A percentile compares a stretch with the other conserved stretches of the same genome.
These are phyloP conservation scores for Solanum dulcamara DNA, from an alignment of 257 asterid species.

Conservation along the genomic window DNA sequence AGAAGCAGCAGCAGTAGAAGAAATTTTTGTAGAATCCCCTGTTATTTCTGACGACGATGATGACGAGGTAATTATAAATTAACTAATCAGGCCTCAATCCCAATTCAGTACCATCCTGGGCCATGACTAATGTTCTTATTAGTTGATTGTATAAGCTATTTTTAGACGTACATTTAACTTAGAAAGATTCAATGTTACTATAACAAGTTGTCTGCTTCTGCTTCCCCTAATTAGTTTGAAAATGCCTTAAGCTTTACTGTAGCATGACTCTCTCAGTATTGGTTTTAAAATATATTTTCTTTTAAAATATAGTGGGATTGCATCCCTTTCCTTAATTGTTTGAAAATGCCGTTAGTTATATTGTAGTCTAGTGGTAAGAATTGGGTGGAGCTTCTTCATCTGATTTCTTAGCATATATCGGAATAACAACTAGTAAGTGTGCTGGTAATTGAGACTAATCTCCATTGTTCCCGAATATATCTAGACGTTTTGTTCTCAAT, in stretches of 20 bases:
- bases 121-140: not conserved
- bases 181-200: not conserved
- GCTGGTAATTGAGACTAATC: not conserved
- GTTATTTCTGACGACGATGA: slow-evolving; percentile 8
- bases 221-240: not conserved
- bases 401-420: not conserved
- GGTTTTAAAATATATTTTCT: too few relatives aligned
- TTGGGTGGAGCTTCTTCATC: not conserved
- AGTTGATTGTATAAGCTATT: not conserved
- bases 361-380: not conserved
- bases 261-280: not conserved
- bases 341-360: not conserved
- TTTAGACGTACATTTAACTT: not conserved
- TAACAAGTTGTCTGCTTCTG: not conserved
- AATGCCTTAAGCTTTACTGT: not conserved
- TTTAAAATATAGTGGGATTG: not conserved
- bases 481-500: not conserved
- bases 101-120: too few relatives aligned
- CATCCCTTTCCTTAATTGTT: not conserved
- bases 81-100: not conserved
- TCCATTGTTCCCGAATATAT: not conserved
- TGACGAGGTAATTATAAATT: not conserved
- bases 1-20: not conserved
- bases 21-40: slow-evolving; percentile 1
- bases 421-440: not conserved